Base-by-base conservation (phyloP, 176 grass and related monocot genomes). In the Elaeis guineensis region DNA sequence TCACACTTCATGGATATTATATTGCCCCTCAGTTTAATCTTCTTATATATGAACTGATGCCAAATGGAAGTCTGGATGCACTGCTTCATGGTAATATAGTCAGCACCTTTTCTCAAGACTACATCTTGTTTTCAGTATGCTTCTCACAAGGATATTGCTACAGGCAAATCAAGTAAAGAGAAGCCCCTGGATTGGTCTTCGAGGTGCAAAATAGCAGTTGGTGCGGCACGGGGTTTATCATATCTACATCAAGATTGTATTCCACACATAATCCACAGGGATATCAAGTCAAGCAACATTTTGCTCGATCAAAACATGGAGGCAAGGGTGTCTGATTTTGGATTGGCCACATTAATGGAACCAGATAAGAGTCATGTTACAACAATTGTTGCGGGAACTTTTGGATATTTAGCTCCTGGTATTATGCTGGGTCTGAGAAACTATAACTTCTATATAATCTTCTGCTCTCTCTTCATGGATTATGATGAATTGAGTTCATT, bases 241-340 rank as follows among this genome's bases (percentile, higher is more conserved):
- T 96, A 96, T 77, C 83, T 96, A 2, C 92, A 96, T 66, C 83
- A 90, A n/a, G 86, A 95, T 67, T 90, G 86, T 56, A 70, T 87
- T 7, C 83, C 83, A 1, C 83, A 80, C 53, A 80, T 96, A 21
- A 83, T 90, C 57, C 83, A 96, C 67, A 71, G 86, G 5, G 92
- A 96, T 70, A 83, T 96, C 72, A 96, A 96, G 77, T 72, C 83
- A 49, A 96, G 83, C 54, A 96, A 96, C 75, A 90, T 96, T 12
- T 78, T 90, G 16, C 76, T 90, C 19, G 86, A 88, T 49, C 71
- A 78, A 19, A 79, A 75, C 75, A 80, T 96, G 80, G 87, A 96
- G 48, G 65, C 87, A 14, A 77, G 92, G 57, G 64, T 96, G 63
- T 88, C 80, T 3, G 86, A 88, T 76, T 90, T 96, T 17, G 92